These are phyloP conservation scores for Dentipellis fragilis DNA, from an alignment of 768 basidiomycete species.

Conservation along the genomic window DNA sequence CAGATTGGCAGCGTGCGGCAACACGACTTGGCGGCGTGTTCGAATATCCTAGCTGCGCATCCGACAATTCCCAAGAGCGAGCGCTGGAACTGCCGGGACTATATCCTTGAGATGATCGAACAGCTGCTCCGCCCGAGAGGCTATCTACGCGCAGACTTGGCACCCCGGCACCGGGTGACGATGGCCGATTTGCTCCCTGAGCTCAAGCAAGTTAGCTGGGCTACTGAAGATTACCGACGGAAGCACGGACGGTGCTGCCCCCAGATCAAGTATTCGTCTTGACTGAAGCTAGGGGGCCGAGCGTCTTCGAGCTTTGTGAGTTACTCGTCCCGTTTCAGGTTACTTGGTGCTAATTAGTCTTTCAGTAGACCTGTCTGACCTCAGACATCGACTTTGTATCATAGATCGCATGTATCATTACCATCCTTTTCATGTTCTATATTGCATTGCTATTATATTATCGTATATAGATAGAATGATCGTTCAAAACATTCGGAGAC, in stretches of 20 bases:
- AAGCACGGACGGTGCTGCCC: not conserved
- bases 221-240: not conserved
- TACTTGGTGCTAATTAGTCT: too few relatives aligned
- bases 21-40: not conserved
- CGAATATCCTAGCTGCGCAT: not conserved
- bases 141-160: not conserved
- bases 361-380: too few relatives aligned
- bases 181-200: not conserved
- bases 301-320: too few relatives aligned
- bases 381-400: too few relatives aligned
- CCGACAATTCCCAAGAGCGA: not conserved
- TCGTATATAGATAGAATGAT: too few relatives aligned
- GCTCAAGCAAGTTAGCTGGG: not conserved
- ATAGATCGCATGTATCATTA: too few relatives aligned
- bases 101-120: not conserved
- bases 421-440: too few relatives aligned
- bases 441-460: too few relatives aligned
- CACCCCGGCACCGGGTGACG: not conserved
- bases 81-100: not conserved
- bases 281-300: not conserved
- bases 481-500: too few relatives aligned
- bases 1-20: not conserved
- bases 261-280: not conserved
- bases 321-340: too few relatives aligned
- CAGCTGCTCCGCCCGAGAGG: not conserved